Conservation (phyloP, 169 alveolate genomes). For the Perkinsus olseni region DNA sequence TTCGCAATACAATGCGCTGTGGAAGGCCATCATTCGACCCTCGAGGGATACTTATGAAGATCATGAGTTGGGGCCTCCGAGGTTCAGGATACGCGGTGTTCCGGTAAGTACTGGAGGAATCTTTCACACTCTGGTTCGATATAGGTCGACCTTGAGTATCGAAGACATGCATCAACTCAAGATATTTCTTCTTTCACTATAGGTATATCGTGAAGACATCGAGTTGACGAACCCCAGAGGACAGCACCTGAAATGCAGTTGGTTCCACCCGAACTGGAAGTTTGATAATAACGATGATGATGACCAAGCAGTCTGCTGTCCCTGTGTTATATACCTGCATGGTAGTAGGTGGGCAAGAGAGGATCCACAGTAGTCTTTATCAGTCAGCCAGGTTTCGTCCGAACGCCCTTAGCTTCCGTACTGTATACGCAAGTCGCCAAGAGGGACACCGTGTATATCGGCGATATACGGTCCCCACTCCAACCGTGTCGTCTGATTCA, state of each 20-base stretch:
- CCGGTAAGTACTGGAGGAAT: conserved; percentile 32
- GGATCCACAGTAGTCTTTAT: conserved; percentile 32
- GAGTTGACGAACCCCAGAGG: conserved; percentile 20
- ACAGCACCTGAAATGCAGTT: conserved; percentile 14
- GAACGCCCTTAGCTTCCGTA: neutral
- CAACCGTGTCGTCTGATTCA: no score
- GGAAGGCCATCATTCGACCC: conserved; percentile 63
- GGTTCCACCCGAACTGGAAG: neutral
- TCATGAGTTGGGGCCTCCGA: conserved; percentile 43
- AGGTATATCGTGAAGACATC: neutral
- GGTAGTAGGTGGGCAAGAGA: conserved; percentile 50
- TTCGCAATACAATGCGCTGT: neutral
- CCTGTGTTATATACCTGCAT: conserved; percentile 71
- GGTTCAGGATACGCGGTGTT: conserved; percentile 38
- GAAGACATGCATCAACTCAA: no score
- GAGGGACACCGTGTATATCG: no score
- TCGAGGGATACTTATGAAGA: conserved; percentile 45
- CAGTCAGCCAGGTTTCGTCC: neutral
- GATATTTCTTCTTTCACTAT: no score
- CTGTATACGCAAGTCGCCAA: no score
- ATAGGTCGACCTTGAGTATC: conserved; percentile 34
- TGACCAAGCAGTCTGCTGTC: conserved; percentile 32
- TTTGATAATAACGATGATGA: neutral
- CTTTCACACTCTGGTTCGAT: conserved; percentile 30
- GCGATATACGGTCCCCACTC: no score